Conservation (phyloP, 2,329 filamentous ascomycete species). For the Neofusicoccum kwambonambiense region DNA sequence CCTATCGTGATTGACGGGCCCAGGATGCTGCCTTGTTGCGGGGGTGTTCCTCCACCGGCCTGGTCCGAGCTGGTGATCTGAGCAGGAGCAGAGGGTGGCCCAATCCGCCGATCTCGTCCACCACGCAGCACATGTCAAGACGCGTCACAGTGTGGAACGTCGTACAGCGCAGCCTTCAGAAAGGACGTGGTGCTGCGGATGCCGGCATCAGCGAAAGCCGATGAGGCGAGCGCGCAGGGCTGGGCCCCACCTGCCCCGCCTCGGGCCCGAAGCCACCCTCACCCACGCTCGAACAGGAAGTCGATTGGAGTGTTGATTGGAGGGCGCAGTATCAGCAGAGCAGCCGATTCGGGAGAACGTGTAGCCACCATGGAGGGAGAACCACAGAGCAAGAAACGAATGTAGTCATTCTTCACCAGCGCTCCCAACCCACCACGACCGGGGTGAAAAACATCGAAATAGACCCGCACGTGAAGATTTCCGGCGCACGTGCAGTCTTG, state of each 20-base stretch:
- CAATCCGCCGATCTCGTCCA: no score
- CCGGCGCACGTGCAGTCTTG: no score
- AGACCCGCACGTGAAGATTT: no score
- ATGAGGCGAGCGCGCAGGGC: not conserved
- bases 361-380: no score
- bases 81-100: not conserved
- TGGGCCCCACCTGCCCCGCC: not conserved
- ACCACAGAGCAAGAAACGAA: no score
- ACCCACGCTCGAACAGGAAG: no score
- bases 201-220: not conserved
- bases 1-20: not conserved
- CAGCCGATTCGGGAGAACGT: no score
- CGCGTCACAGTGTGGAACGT: not conserved
- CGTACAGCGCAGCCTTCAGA: not conserved
- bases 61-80: not conserved
- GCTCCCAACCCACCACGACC: no score
- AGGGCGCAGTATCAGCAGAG: no score
- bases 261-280: not conserved
- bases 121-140: not conserved
- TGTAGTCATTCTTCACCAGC: no score
- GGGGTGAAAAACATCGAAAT: no score
- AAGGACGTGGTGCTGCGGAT: not conserved
- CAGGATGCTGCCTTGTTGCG: slow-evolving; percentile 1
- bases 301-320: no score
- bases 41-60: not conserved